Evolutionary conservation across 495 filamentous ascomycete genomes (phyloP).

Genomic region (Venustampulla echinocandica): DNA sequence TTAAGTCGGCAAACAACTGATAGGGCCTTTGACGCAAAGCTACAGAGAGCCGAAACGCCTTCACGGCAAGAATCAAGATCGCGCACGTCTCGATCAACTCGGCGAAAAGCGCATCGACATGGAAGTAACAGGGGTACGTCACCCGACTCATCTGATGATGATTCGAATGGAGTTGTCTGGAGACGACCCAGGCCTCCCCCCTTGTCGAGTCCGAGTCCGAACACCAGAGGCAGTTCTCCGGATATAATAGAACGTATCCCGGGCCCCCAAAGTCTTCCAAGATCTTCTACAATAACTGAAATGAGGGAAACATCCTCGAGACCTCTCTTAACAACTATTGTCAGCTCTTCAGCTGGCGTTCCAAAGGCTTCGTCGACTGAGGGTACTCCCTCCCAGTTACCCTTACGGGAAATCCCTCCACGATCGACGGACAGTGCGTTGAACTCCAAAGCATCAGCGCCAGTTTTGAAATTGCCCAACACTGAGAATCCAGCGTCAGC

Average conservation of each 20-base stretch:
- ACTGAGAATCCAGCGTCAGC: constrained; percentile 14
- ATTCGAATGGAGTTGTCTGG: constrained; percentile 1
- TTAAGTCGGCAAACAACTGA: constrained; percentile 33
- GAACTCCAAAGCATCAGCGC: constrained; percentile 7
- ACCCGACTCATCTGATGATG: constrained; percentile 9
- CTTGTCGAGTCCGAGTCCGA: constrained; percentile 8
- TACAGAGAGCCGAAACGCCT: constrained; percentile 21
- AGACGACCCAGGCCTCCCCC: constrained; percentile 9
- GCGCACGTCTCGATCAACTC: constrained; percentile 3
- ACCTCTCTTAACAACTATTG: constrained; percentile 11
- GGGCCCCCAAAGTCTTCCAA: constrained; percentile 1
- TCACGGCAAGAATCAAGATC: constrained; percentile 4
- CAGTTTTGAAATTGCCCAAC: constrained; percentile 5
- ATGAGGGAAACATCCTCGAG: constrained; percentile 5
- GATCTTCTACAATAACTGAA: constrained; percentile 1
- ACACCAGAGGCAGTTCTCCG: constrained; percentile 5
- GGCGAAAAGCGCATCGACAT: constrained; percentile 1
- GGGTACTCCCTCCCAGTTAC: too few species aligned
- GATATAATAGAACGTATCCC: constrained; percentile 13
- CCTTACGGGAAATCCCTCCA: constrained; percentile 7
- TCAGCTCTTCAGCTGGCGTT: constrained; percentile 13
- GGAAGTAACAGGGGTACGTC: constrained; percentile 14
- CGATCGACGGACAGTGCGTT: constrained; percentile 10
- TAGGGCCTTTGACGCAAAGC: constrained; percentile 25
- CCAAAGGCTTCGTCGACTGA: too few species aligned